A percentile compares a stretch with the other conserved stretches of the same genome.
Conservation (phyloP, 2,329 filamentous ascomycete species). For the Moelleriella libera region DNA sequence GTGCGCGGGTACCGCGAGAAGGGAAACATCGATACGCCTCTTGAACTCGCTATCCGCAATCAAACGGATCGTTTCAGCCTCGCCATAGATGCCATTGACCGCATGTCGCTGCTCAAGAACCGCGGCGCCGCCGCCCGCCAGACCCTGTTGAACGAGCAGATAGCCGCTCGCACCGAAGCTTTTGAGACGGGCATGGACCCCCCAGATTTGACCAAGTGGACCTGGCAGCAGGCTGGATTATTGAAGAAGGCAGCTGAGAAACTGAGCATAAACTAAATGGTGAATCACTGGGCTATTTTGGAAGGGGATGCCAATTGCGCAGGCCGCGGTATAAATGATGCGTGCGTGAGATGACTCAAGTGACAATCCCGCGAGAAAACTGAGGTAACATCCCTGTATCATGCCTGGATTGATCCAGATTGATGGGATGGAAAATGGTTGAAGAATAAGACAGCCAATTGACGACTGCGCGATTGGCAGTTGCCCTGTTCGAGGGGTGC, state of each 20-base stretch:
- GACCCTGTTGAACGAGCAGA: slow-evolving; percentile 48
- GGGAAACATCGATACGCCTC: slow-evolving; percentile 71
- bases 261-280: not conserved
- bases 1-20: slow-evolving; percentile 74
- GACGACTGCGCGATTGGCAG: too few species aligned
- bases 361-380: too few species aligned
- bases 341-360: too few species aligned
- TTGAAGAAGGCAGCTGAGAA: slow-evolving; percentile 17
- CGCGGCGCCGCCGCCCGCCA: slow-evolving; percentile 48
- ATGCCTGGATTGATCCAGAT: too few species aligned
- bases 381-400: too few species aligned
- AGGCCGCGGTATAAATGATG: too few species aligned
- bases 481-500: too few species aligned
- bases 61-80: slow-evolving; percentile 64
- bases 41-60: slow-evolving; percentile 67
- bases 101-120: slow-evolving; percentile 48
- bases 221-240: slow-evolving; percentile 38
- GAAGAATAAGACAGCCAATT: too few species aligned
- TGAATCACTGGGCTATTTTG: too few species aligned
- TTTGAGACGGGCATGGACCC: slow-evolving; percentile 61
- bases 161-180: slow-evolving; percentile 47
- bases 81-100: slow-evolving; percentile 64
- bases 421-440: too few species aligned
- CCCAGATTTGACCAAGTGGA: slow-evolving; percentile 49
- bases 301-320: too few species aligned